These are phyloP conservation scores for Boletus tylopilopsis DNA, from an alignment of 768 basidiomycete species.

Conservation along the genomic window DNA sequence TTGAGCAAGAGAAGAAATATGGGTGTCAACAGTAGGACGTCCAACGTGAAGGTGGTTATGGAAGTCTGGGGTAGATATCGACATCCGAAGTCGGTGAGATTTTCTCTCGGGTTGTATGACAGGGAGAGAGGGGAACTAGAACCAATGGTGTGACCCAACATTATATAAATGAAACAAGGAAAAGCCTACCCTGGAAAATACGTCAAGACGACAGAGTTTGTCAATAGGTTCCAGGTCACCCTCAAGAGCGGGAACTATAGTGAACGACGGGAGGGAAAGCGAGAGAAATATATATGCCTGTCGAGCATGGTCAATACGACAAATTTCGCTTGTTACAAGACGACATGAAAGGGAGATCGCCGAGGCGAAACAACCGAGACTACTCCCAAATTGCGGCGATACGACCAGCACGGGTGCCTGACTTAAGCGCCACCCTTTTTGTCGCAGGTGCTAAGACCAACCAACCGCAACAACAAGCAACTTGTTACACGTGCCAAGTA, in stretches of 20 bases:
- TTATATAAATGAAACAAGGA: not conserved
- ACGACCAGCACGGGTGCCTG: slow-evolving; percentile 16
- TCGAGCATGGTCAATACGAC: slow-evolving; percentile 15
- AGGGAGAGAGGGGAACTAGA: slow-evolving; percentile 22
- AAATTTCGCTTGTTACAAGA: slow-evolving; percentile 8
- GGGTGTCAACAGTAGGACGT: not conserved
- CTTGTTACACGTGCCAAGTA: too few species aligned
- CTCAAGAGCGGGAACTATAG: slow-evolving; percentile 56
- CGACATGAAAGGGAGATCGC: slow-evolving; percentile 14
- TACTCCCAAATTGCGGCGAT: too few species aligned
- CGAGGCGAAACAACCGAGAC: slow-evolving; percentile 8
- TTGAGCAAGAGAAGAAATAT: slow-evolving; percentile 1
- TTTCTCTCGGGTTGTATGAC: slow-evolving; percentile 18
- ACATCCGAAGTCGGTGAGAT: slow-evolving; percentile 31
- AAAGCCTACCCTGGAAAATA: slow-evolving; percentile 23
- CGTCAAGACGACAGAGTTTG: slow-evolving; percentile 48
- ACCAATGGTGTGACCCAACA: too few species aligned
- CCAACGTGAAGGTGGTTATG: slow-evolving; percentile 20
- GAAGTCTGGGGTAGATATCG: slow-evolving; percentile 32
- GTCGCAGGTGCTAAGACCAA: not conserved
- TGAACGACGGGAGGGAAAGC: slow-evolving; percentile 44
- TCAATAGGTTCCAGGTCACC: slow-evolving; percentile 58
- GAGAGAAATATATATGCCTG: slow-evolving; percentile 57
- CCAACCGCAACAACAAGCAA: too few species aligned
- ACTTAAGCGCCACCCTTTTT: slow-evolving; percentile 11